These are phyloP conservation scores for Trichoderma guizhouense DNA, from an alignment of 2,329 filamentous ascomycete species.

Conservation along the genomic window DNA sequence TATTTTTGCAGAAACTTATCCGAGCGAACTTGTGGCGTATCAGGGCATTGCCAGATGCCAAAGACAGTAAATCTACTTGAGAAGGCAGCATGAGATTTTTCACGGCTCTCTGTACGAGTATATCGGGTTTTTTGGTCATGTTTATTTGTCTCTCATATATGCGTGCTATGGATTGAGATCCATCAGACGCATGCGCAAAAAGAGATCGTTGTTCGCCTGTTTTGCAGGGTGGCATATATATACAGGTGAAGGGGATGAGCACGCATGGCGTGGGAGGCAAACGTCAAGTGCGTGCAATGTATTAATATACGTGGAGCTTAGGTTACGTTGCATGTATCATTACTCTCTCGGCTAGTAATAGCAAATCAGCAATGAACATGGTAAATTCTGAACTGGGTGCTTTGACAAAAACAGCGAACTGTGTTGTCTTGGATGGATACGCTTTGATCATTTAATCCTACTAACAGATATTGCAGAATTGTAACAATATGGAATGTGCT, in stretches of 20 bases:
- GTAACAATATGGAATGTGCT: neutral
- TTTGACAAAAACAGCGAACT: too few species aligned
- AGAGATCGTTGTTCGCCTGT: neutral
- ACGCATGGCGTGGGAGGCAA: neutral
- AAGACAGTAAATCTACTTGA: slow-evolving; percentile 16
- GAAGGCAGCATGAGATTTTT: neutral
- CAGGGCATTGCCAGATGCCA: slow-evolving; percentile 32
- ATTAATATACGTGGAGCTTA: neutral
- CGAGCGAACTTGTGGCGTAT: slow-evolving; percentile 30
- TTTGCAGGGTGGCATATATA: neutral
- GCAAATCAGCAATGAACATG: neutral
- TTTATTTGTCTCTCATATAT: neutral
- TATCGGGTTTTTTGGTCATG: neutral
- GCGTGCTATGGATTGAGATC: neutral
- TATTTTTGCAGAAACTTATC: slow-evolving; percentile 27
- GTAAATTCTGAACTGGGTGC: too few species aligned
- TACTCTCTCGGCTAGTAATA: neutral
- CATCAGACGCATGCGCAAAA: neutral
- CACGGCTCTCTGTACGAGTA: neutral
- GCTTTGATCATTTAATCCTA: neutral
- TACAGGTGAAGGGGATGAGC: neutral
- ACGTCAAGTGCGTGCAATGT: neutral
- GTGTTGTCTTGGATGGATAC: neutral
- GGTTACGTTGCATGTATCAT: neutral
- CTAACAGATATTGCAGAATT: neutral